Conservation (phyloP, 2,329 filamentous ascomycete species). For the Pyrenophora seminiperda region DNA sequence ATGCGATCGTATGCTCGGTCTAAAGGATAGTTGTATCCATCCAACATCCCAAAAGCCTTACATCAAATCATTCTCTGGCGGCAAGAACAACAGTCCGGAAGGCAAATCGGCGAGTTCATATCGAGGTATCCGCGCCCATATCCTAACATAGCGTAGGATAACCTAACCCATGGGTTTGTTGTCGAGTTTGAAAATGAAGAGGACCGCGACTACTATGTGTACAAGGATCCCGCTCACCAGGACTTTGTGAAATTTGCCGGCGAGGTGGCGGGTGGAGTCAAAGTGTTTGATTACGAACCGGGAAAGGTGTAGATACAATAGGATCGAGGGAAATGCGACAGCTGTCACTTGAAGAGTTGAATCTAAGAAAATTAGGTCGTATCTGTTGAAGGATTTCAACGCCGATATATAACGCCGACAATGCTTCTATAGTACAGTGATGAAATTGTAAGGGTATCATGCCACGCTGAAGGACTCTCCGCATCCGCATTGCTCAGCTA, state of each 20-base stretch:
- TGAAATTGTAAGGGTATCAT: conserved; percentile 37
- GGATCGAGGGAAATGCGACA: not conserved
- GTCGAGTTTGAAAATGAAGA: conserved; percentile 66
- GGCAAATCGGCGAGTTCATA: conserved; percentile 52
- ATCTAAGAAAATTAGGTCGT: not conserved
- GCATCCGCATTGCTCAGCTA: conserved; percentile 94
- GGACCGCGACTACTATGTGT: conserved; percentile 71
- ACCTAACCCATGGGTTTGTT: conserved; percentile 72
- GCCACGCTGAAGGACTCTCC: conserved; percentile 84
- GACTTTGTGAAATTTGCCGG: conserved; percentile 62
- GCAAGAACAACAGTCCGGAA: conserved; percentile 66
- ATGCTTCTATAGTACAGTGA: conserved; percentile 34
- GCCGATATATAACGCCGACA: conserved; percentile 17
- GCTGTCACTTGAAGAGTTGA: not conserved
- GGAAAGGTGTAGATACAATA: conserved; percentile 52
- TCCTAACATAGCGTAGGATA: conserved; percentile 50
- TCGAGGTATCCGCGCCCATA: not conserved
- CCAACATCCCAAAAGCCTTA: conserved; percentile 64
- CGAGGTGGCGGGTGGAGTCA: conserved; percentile 57
- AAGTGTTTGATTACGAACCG: conserved; percentile 65
- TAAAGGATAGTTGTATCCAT: conserved; percentile 65
- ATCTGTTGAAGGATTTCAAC: conserved; percentile 3
- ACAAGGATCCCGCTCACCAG: conserved; percentile 67
- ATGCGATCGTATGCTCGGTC: conserved; percentile 61
- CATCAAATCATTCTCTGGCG: conserved; percentile 63